phyloP scores from a whole-genome alignment of 1,284 basidiomycete genomes.

The Ceratobasidium sp. region DNA sequence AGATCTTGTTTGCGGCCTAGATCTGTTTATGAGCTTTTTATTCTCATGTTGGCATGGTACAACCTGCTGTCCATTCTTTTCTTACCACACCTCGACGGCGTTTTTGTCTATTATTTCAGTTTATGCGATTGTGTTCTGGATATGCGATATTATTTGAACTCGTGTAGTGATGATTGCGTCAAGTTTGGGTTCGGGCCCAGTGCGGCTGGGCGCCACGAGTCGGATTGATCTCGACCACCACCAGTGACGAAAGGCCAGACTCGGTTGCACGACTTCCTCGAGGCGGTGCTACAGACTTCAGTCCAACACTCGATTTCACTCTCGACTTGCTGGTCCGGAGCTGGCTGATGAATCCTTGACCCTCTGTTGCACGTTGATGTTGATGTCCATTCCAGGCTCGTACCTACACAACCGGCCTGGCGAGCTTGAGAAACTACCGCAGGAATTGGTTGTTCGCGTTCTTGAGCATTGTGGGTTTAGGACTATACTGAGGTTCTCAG shows the following conservation, averaged over 20 bases:
- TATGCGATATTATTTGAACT: too few species aligned
- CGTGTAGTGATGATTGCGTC: too few species aligned
- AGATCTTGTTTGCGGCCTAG: neutral
- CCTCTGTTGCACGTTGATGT: neutral
- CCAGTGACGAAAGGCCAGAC: neutral
- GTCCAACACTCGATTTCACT: neutral
- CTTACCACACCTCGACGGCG: slow-evolving; percentile 33
- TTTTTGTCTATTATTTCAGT: slow-evolving; percentile 6
- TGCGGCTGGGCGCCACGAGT: neutral
- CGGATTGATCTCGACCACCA: neutral
- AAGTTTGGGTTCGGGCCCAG: neutral
- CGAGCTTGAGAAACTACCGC: neutral
- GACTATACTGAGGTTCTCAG: neutral
- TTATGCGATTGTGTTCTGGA: neutral
- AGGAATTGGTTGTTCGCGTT: slow-evolving; percentile 1
- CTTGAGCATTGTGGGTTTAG: neutral
- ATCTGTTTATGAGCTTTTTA: neutral
- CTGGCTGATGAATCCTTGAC: neutral
- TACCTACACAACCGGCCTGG: neutral
- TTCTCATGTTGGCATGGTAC: slow-evolving; percentile 14
- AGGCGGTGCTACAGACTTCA: neutral
- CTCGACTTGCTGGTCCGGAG: neutral
- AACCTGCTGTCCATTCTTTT: slow-evolving; percentile 29
- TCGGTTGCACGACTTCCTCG: neutral
- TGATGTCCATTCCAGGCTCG: neutral